Base-by-base conservation (phyloP, 768 basidiomycete genomes). In the Boletus rex-veris region DNA sequence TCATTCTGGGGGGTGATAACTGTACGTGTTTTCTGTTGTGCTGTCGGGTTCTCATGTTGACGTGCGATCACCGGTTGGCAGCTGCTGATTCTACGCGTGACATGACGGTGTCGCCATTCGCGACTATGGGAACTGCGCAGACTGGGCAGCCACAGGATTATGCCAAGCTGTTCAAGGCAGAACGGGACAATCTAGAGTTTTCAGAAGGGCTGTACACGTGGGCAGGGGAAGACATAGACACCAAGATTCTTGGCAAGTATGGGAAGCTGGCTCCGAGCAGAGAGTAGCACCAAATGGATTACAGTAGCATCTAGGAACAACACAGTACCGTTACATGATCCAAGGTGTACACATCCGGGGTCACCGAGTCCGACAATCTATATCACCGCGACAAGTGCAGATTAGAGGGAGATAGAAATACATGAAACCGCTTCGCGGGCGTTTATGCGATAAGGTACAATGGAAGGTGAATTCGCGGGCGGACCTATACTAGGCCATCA, bases 111-210 rank as follows among this genome's bases (percentile, higher is more conserved):
- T 82, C 84, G 31, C 84, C 91, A 0, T 90, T 91, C 64, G 84
- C 81, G 16, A 71, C 69, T 7, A 74, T 77, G 38, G 77, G 76
- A 24, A 74, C 75, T 15, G 71, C 75, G 9, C 69, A 76, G 11
- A 76, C 78, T 14, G 72, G 70, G 26, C 87, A 82, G 44, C 82
- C 84, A 42, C 92, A 93, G 65, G 96, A 98, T 67, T 94, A 80
- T 70, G 79, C 74, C 64, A 98, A 98, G 68, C 69, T 98, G 38
- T 94, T 94, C 79, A 90, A 90, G 61, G 84, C 85, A 7, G 97
- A 99, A 72, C 79, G 78, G 57, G 96, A 98, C 70, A 96, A 97
- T 70, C 80, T 99, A 18, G 90, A 92, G 59, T 87, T 98, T 62
- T 83, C 94, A 0, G 88, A 93, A 64, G 92, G 92, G 31, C 68